These are phyloP conservation scores for Rhodosporidiobolus sp. DNA, from an alignment of 768 basidiomycete genomes.

Conservation along the genomic window DNA sequence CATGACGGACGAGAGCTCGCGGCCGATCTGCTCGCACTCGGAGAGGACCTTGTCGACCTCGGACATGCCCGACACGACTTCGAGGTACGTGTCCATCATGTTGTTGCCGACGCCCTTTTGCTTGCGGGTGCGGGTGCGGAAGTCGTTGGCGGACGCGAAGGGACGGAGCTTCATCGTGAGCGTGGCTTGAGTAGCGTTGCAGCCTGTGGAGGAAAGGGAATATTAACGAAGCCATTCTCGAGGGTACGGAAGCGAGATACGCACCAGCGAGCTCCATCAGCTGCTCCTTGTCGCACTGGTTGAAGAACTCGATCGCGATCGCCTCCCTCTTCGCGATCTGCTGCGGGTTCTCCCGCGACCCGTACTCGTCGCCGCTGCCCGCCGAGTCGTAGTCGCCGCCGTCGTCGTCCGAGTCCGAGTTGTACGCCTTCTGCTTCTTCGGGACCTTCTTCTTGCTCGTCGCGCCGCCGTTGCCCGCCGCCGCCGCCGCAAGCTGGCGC, in stretches of 20 bases:
- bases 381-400: slow-evolving; percentile 42
- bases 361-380: slow-evolving; percentile 40
- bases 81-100: slow-evolving; percentile 83
- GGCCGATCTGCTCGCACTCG: slow-evolving; percentile 82
- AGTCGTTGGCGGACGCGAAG: slow-evolving; percentile 70
- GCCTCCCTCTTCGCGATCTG: slow-evolving; percentile 28
- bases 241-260: neutral
- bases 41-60: slow-evolving; percentile 83
- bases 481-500: slow-evolving; percentile 24
- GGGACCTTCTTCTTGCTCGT: slow-evolving; percentile 17
- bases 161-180: slow-evolving; percentile 75
- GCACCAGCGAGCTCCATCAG: slow-evolving; percentile 49
- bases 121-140: slow-evolving; percentile 75
- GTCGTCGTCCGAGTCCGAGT: slow-evolving; percentile 42
- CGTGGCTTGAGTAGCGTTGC: slow-evolving; percentile 73
- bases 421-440: slow-evolving; percentile 29
- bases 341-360: slow-evolving; percentile 25
- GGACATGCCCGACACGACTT: slow-evolving; percentile 69
- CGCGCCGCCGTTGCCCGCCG: neutral
- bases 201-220: slow-evolving; percentile 50
- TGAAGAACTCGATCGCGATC: slow-evolving; percentile 51
- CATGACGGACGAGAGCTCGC: slow-evolving; percentile 67
- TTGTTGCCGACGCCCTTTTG: slow-evolving; percentile 88
- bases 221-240: neutral
- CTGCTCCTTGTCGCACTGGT: slow-evolving; percentile 49